phyloP scores from a whole-genome alignment of 345 rosid genomes.

The Eucalyptus sp. region DNA sequence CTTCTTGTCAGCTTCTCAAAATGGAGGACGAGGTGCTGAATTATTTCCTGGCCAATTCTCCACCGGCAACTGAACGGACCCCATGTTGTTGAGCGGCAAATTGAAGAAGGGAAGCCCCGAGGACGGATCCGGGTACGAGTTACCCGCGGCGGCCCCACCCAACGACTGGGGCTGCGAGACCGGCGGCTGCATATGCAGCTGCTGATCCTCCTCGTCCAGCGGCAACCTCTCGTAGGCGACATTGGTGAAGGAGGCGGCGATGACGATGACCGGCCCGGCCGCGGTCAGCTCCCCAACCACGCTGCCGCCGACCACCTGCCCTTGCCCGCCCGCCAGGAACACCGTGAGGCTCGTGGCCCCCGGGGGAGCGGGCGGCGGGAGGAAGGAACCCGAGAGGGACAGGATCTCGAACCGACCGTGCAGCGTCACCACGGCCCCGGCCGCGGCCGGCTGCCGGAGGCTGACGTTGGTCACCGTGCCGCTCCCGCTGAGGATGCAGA shows the following conservation, averaged over 20 bases:
- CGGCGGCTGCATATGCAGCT: conserved; percentile 46
- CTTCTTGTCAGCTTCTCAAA: conserved; percentile 9
- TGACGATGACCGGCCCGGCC: conserved; percentile 89
- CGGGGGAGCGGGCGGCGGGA: conserved; percentile 96
- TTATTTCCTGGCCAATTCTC: conserved; percentile 79
- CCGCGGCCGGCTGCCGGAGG: conserved; percentile 80
- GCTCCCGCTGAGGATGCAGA: conserved; percentile 76
- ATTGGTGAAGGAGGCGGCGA: conserved; percentile 86
- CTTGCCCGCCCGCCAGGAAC: conserved; percentile 80
- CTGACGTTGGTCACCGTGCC: conserved; percentile 90
- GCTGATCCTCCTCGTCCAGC: conserved; percentile 70
- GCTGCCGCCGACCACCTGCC: conserved; percentile 91
- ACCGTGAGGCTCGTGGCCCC: conserved; percentile 89
- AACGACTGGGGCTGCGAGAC: conserved; percentile 13
- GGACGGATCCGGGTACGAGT: conserved; percentile 33
- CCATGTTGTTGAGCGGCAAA: conserved; percentile 69
- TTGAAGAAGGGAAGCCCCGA: conserved; percentile 88
- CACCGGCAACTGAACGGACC: conserved; percentile 58
- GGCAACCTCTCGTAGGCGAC: conserved; percentile 94
- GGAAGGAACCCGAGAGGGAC: conserved; percentile 80
- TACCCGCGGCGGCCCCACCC: conserved; percentile 15
- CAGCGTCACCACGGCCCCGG: conserved; percentile 65
- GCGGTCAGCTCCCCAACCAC: conserved; percentile 91
- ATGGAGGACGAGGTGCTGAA: conserved; percentile 47
- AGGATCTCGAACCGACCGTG: conserved; percentile 93